Conservation (phyloP, 2,329 filamentous ascomycete genomes). For the Hypoxylon rubiginosum region DNA sequence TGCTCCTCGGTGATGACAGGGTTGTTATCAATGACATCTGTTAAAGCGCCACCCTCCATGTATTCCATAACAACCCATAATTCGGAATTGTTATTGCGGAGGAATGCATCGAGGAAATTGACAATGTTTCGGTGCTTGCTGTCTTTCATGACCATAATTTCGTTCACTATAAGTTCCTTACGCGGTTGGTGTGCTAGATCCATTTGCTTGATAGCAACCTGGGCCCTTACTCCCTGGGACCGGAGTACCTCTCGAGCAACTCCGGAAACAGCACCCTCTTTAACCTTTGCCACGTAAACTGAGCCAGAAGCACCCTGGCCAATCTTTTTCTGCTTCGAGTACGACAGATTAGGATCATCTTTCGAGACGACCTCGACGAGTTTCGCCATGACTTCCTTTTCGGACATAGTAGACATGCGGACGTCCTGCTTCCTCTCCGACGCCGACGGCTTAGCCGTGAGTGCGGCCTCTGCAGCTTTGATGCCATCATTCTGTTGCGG, state of each 20-base stretch:
- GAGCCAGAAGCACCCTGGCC: constrained; percentile 98
- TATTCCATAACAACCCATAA: constrained; percentile 99
- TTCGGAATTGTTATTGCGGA: constrained; percentile 93
- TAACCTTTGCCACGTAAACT: constrained; percentile 96
- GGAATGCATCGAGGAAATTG: constrained; percentile 96
- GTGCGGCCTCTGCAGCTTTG: constrained; percentile 89
- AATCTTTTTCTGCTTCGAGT: constrained; percentile 99
- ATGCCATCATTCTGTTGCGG: constrained; percentile 74
- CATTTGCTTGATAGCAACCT: constrained; percentile 99
- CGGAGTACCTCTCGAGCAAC: constrained; percentile 84
- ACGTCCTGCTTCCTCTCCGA: constrained; percentile 88
- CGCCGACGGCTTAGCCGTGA: constrained; percentile 83
- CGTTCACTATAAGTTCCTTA: constrained; percentile 98
- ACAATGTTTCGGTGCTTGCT: constrained; percentile 98
- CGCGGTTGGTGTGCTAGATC: constrained; percentile 96
- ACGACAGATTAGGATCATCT: constrained; percentile 92
- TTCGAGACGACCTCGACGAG: constrained; percentile 95
- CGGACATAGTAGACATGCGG: constrained; percentile 98
- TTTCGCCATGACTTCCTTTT: constrained; percentile 96
- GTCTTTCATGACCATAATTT: constrained; percentile 99
- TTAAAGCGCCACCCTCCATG: constrained; percentile 98
- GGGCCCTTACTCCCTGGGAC: constrained; percentile 82
- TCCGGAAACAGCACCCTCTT: constrained; percentile 85
- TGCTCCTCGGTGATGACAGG: constrained; percentile 93
- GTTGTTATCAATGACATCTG: constrained; percentile 99